Conservation (phyloP, 2,329 filamentous ascomycete species). For the Calycina marina region DNA sequence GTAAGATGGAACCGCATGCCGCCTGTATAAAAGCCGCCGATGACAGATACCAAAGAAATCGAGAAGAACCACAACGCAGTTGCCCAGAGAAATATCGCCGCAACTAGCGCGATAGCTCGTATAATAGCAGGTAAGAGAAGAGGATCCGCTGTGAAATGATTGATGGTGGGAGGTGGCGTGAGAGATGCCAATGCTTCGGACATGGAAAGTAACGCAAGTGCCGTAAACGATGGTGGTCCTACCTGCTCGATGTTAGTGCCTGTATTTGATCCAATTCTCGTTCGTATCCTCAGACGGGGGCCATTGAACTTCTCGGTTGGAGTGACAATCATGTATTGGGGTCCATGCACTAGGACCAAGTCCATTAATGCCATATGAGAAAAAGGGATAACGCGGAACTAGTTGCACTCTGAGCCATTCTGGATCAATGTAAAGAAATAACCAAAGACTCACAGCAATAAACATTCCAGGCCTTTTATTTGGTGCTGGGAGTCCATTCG, state of each 20-base stretch:
- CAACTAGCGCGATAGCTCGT: conserved; percentile 27
- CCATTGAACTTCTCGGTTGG: too few relatives aligned
- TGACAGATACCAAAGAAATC: conserved; percentile 25
- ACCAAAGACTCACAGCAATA: too few relatives aligned
- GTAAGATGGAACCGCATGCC: conserved; percentile 44
- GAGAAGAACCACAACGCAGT: conserved; percentile 42
- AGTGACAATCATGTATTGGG: too few relatives aligned
- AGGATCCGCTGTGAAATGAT: conserved; percentile 19
- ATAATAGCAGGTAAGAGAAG: too few relatives aligned
- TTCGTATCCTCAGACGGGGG: too few relatives aligned
- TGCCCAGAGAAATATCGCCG: conserved; percentile 48
- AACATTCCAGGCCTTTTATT: conserved; percentile 57
- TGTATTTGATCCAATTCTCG: too few relatives aligned
- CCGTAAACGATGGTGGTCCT: conserved; percentile 60
- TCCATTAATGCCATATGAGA: too few relatives aligned
- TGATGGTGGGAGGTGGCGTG: conserved; percentile 14
- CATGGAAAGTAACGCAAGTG: conserved; percentile 55
- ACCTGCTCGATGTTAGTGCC: too few relatives aligned
- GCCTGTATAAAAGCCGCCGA: conserved; percentile 27
- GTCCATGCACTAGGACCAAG: too few relatives aligned
- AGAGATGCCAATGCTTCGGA: conserved; percentile 31
- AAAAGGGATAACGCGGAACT: too few relatives aligned
- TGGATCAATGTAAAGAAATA: too few relatives aligned
- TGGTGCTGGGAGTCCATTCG: conserved; percentile 39
- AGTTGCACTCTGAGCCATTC: too few relatives aligned